Evolutionary conservation across 257 asterid genomes (phyloP).

Genomic region (Scutellaria baicalensis): DNA sequence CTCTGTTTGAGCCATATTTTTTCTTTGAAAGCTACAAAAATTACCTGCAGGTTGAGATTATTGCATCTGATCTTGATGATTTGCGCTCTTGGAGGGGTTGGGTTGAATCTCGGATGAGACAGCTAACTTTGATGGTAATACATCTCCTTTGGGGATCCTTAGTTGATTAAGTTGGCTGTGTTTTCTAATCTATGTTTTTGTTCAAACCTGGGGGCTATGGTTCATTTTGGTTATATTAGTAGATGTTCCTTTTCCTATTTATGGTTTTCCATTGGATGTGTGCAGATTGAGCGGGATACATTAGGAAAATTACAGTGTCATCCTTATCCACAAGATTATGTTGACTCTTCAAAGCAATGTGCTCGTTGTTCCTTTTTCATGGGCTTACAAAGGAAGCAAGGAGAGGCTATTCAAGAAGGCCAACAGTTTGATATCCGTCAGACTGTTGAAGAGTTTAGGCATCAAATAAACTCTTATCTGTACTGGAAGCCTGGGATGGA

Average conservation of each 20-base stretch:
- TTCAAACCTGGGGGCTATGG: neutral
- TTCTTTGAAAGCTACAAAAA: slow-evolving; percentile 89
- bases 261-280: slow-evolving; percentile 10
- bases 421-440: slow-evolving; percentile 92
- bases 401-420: slow-evolving; percentile 78
- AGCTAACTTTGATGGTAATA: slow-evolving; percentile 81
- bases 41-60: slow-evolving; percentile 79
- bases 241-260: slow-evolving; percentile 5
- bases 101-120: slow-evolving; percentile 96
- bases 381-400: slow-evolving; percentile 90
- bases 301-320: slow-evolving; percentile 82
- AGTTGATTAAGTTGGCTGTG: neutral
- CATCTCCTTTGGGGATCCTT: slow-evolving; percentile 14
- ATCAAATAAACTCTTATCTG: slow-evolving; percentile 59
- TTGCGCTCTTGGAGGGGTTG: slow-evolving; percentile 97
- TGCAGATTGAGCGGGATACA: slow-evolving; percentile 95
- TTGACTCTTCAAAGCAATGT: slow-evolving; percentile 60
- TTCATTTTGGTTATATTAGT: neutral
- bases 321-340: slow-evolving; percentile 77
- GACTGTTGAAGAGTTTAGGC: slow-evolving; percentile 90
- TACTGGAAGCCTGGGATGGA: slow-evolving; percentile 97
- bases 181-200: neutral
- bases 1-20: slow-evolving; percentile 73
- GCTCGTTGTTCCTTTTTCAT: slow-evolving; percentile 75
- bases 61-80: slow-evolving; percentile 80